Evolutionary conservation across 352 stramenopile genomes (phyloP).

Genomic region (Elongisporangium prolatum): DNA sequence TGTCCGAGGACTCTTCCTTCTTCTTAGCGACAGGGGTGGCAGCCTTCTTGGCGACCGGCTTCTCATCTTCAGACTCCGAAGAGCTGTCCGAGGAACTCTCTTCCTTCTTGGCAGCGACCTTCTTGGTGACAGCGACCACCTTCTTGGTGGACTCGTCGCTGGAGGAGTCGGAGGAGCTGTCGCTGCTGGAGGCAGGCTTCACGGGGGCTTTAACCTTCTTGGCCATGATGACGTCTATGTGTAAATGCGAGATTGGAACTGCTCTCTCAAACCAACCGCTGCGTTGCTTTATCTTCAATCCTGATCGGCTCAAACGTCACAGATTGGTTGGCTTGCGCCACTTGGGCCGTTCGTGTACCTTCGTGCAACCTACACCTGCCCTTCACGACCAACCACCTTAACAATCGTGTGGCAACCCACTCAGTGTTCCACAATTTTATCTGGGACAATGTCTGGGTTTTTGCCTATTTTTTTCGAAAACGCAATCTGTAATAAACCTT

Average conservation of each 20-base stretch:
- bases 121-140: constrained; percentile 21
- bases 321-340: constrained; percentile 29
- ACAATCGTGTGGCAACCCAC: neutral
- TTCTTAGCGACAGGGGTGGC: constrained; percentile 36
- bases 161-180: constrained; percentile 46
- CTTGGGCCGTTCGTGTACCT: constrained; percentile 1
- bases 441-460: neutral
- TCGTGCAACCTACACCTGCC: neutral
- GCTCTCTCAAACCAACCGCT: neutral
- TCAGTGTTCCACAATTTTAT: neutral
- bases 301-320: neutral
- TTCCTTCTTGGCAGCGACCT: constrained; percentile 51
- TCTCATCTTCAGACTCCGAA: constrained; percentile 34
- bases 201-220: constrained; percentile 42
- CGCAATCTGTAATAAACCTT: neutral
- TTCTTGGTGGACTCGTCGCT: constrained; percentile 51
- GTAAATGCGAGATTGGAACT: neutral
- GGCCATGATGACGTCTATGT: constrained; percentile 10
- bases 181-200: constrained; percentile 40
- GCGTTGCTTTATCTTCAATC: neutral
- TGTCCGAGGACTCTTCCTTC: constrained; percentile 32
- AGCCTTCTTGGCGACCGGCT: constrained; percentile 31
- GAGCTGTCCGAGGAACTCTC: constrained; percentile 29
- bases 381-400: neutral
- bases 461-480: neutral